Conservation (phyloP, 148 eudicot genomes). For the Diospyros lotus region DNA sequence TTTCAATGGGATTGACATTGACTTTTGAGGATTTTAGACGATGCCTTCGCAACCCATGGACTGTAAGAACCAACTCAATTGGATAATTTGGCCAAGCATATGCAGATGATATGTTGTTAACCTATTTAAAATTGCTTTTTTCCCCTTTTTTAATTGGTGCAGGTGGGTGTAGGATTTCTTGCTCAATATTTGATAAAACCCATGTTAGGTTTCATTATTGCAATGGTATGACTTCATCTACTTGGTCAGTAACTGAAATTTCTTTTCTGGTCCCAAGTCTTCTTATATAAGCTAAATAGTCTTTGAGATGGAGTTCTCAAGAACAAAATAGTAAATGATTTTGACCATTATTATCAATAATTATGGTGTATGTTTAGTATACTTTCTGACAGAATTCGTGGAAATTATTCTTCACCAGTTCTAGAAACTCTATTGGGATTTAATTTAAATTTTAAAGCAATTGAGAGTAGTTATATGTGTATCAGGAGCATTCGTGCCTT, state of each 20-base stretch:
- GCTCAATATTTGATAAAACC: constrained; percentile 95
- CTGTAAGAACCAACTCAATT: constrained; percentile 47
- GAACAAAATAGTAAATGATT: neutral
- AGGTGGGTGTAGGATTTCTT: constrained; percentile 97
- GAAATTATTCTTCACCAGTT: neutral
- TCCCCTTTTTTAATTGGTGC: constrained; percentile 17
- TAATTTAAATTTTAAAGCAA: neutral
- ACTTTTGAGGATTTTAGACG: constrained; percentile 94
- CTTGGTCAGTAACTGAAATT: constrained; percentile 4
- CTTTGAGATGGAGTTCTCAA: neutral
- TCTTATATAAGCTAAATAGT: neutral
- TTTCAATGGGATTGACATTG: constrained; percentile 97
- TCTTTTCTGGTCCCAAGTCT: neutral
- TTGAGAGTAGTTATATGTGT: neutral
- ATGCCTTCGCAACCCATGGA: constrained; percentile 95
- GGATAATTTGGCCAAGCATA: neutral
- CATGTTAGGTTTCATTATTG: constrained; percentile 70
- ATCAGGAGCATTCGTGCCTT: neutral
- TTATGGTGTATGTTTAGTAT: neutral
- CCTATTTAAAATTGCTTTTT: neutral
- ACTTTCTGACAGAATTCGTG: neutral
- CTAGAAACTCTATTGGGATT: neutral
- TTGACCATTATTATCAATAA: neutral
- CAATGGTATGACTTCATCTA: constrained; percentile 53
- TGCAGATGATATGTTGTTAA: constrained; percentile 1